phyloP scores from a whole-genome alignment of 2,329 filamentous ascomycete genomes.

The Macroventuria anomochaeta region DNA sequence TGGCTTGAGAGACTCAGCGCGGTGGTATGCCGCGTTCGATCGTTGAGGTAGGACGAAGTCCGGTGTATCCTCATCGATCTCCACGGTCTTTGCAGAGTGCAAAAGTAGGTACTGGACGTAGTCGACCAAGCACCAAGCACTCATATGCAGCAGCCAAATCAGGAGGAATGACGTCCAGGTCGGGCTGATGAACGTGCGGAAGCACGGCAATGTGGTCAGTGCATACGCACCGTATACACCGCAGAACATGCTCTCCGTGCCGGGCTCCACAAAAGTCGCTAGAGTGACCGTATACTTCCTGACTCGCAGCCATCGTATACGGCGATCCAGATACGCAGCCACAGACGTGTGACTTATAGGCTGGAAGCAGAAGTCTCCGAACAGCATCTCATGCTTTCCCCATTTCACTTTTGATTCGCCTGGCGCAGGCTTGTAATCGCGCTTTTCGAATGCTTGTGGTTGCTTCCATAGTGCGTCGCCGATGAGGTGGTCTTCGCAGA shows the following conservation, averaged over 20 bases:
- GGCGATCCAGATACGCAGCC: constrained; percentile 75
- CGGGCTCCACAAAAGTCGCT: constrained; percentile 90
- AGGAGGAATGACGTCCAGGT: constrained; percentile 72
- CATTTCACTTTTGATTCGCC: constrained; percentile 53
- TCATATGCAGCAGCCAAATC: constrained; percentile 71
- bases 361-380: constrained; percentile 87
- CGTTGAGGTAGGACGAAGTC: constrained; percentile 67
- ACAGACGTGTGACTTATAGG: constrained; percentile 85
- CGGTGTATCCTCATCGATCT: constrained; percentile 75
- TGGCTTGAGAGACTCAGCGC: constrained; percentile 29
- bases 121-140: constrained; percentile 77
- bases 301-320: constrained; percentile 89
- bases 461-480: constrained; percentile 88
- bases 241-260: constrained; percentile 87
- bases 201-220: constrained; percentile 73
- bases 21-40: constrained; percentile 41
- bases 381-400: constrained; percentile 81
- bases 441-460: constrained; percentile 45
- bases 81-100: constrained; percentile 74
- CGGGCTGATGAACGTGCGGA: constrained; percentile 63
- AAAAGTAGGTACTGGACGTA: constrained; percentile 74
- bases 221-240: constrained; percentile 81
- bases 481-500: constrained; percentile 97
- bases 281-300: constrained; percentile 91
- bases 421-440: constrained; percentile 28